phyloP scores from a whole-genome alignment of 148 eudicot species.

The Camellia granthamiana region DNA sequence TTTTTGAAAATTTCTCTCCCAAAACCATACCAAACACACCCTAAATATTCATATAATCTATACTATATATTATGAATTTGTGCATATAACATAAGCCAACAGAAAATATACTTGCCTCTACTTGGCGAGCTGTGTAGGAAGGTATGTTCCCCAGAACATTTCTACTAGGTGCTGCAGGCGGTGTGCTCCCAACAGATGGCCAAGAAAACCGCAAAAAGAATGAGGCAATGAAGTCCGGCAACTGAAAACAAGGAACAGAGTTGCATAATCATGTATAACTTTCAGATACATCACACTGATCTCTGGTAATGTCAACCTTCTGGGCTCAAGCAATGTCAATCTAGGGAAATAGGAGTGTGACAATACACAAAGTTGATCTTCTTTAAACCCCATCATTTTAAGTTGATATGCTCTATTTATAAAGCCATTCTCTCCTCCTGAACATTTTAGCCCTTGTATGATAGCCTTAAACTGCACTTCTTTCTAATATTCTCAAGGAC shows the following conservation, averaged over 20 bases:
- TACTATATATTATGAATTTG: background rate
- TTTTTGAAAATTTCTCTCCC: too few relatives aligned
- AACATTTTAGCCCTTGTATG: background rate
- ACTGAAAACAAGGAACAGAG: constrained; percentile 41
- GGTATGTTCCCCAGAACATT: constrained; percentile 52
- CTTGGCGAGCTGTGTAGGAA: constrained; percentile 53
- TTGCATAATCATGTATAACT: background rate
- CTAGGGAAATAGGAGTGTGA: background rate
- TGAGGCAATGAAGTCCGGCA: constrained; percentile 71
- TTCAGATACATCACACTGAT: background rate
- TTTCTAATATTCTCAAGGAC: background rate
- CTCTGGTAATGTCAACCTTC: background rate
- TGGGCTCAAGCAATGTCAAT: constrained; percentile 1
- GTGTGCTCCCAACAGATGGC: constrained; percentile 60
- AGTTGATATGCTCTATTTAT: background rate
- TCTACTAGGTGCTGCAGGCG: constrained; percentile 55
- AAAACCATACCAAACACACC: too few relatives aligned
- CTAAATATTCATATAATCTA: too few relatives aligned
- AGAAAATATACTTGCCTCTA: constrained; percentile 59
- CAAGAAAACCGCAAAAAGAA: constrained; percentile 70
- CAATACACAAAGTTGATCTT: background rate
- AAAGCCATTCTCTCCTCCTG: background rate
- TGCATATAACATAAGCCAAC: background rate
- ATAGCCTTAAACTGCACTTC: background rate
- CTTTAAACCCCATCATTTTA: background rate